Evolutionary conservation across 2,329 filamentous ascomycete species (phyloP).

Genomic region (Stemphylium beticola): DNA sequence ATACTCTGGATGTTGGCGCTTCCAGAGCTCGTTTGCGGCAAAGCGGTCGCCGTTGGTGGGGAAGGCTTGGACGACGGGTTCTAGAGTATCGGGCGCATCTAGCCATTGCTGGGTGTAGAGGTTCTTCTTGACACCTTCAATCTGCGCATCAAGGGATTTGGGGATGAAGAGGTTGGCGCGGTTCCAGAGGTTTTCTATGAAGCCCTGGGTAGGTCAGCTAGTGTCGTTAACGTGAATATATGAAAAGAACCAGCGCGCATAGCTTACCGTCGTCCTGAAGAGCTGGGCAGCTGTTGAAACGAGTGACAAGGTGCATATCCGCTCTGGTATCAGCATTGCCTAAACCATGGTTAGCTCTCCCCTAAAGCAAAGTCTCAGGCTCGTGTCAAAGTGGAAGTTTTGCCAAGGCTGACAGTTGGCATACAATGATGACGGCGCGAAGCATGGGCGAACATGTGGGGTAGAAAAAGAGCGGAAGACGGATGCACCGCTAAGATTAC

Average conservation of each 20-base stretch:
- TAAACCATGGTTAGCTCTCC: conserved; percentile 15
- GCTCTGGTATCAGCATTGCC: conserved; percentile 54
- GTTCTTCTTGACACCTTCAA: conserved; percentile 68
- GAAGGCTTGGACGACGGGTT: conserved; percentile 60
- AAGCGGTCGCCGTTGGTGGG: conserved; percentile 81
- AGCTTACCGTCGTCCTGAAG: conserved; percentile 52
- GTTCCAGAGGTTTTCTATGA: conserved; percentile 66
- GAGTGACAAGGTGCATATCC: conserved; percentile 58
- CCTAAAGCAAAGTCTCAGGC: not conserved
- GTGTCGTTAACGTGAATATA: not conserved
- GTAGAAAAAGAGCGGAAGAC: conserved; percentile 26
- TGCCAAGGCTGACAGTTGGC: not conserved
- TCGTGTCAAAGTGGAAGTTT: not conserved
- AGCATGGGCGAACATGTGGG: conserved; percentile 8
- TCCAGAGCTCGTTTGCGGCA: conserved; percentile 77
- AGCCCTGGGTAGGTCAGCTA: conserved; percentile 56
- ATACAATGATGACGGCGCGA: not conserved
- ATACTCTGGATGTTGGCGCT: conserved; percentile 65
- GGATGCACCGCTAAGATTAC: conserved; percentile 21
- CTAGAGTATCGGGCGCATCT: conserved; percentile 60
- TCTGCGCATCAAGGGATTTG: conserved; percentile 70
- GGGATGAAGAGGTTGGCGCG: conserved; percentile 68
- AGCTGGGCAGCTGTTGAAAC: conserved; percentile 58
- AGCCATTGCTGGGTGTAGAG: conserved; percentile 73
- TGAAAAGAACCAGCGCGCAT: not conserved